Conservation (phyloP, 192 early-diverging fungal genomes). For the Backusella macrospora region DNA sequence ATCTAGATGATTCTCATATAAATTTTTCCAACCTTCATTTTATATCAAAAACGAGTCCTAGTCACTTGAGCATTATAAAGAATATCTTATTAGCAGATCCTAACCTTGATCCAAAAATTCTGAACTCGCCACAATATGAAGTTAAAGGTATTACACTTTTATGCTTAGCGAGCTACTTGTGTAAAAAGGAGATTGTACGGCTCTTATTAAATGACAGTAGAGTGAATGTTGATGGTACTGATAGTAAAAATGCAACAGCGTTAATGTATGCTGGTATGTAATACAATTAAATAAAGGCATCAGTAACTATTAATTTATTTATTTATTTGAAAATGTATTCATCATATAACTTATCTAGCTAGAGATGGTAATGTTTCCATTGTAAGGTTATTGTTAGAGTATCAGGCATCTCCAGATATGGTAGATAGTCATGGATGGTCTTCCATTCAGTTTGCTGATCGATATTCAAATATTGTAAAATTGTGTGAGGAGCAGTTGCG, state of each 20-base stretch:
- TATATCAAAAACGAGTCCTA: constrained; percentile 53
- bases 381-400: constrained; percentile 51
- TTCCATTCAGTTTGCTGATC: constrained; percentile 61
- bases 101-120: constrained; percentile 45
- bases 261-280: constrained; percentile 71
- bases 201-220: constrained; percentile 62
- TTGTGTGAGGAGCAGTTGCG: constrained; percentile 56
- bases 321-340: neutral
- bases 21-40: constrained; percentile 56
- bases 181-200: constrained; percentile 59
- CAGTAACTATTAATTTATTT: too few relatives aligned
- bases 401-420: constrained; percentile 55
- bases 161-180: constrained; percentile 67
- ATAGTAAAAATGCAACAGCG: constrained; percentile 65
- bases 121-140: constrained; percentile 64
- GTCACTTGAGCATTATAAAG: constrained; percentile 54
- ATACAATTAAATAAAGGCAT: neutral
- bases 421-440: constrained; percentile 68
- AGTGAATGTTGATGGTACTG: constrained; percentile 59
- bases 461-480: constrained; percentile 58
- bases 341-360: constrained; percentile 28
- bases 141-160: constrained; percentile 66
- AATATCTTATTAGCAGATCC: constrained; percentile 53
- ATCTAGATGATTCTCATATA: constrained; percentile 53
- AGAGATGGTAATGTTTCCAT: constrained; percentile 63